Conservation (phyloP, 2,329 filamentous ascomycete genomes). For the Waltergamsia citrina region DNA sequence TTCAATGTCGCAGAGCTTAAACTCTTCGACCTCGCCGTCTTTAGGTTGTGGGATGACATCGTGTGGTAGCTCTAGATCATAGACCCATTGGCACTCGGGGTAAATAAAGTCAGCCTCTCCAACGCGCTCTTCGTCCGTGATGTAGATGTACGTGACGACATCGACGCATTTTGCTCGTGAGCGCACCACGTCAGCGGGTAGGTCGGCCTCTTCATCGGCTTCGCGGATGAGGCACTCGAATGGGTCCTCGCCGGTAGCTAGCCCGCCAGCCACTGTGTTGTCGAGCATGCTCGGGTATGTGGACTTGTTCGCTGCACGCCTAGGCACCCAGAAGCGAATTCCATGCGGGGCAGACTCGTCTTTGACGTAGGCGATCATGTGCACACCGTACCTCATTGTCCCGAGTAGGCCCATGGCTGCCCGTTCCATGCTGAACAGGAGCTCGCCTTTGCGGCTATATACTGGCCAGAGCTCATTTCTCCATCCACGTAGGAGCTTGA, state of each 20-base stretch:
- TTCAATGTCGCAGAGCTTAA: conserved; percentile 68
- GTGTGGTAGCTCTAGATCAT: conserved; percentile 69
- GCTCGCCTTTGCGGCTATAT: conserved; percentile 51
- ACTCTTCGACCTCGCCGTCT: conserved; percentile 84
- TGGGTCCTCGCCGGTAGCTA: conserved; percentile 71
- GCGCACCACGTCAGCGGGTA: conserved; percentile 62
- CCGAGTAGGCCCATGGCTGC: conserved; percentile 66
- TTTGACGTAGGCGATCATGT: conserved; percentile 66
- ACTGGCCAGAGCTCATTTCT: conserved; percentile 73
- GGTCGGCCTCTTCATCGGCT: conserved; percentile 77
- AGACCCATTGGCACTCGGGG: conserved; percentile 87
- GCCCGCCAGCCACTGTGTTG: conserved; percentile 77
- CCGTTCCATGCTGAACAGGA: conserved; percentile 71
- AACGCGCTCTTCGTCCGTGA: conserved; percentile 65
- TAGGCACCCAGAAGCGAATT: conserved; percentile 77
- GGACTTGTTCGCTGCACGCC: conserved; percentile 65
- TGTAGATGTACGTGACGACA: conserved; percentile 75
- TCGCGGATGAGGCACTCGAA: conserved; percentile 81
- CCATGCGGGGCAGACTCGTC: conserved; percentile 32
- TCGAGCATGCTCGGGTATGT: conserved; percentile 91
- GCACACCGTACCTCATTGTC: conserved; percentile 67
- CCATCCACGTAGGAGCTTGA: conserved; percentile 71
- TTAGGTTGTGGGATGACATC: conserved; percentile 64
- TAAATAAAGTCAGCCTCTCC: conserved; percentile 77
- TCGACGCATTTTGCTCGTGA: conserved; percentile 49